Evolutionary conservation across 2,329 filamentous ascomycete species (phyloP).

Genomic region (Pseudopithomyces maydicus): DNA sequence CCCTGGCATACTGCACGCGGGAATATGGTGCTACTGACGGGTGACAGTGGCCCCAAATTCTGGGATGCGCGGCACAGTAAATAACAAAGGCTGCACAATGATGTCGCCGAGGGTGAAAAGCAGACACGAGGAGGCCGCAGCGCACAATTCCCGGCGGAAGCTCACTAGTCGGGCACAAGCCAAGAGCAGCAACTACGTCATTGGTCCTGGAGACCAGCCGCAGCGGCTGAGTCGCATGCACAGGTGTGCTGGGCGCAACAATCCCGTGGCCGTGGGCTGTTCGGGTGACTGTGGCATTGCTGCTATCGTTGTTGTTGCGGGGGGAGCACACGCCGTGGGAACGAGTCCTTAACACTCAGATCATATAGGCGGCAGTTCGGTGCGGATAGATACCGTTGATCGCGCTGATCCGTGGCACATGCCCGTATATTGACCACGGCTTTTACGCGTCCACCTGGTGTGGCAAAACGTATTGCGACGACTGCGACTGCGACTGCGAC

Average conservation of each 20-base stretch:
- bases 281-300: neutral
- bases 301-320: neutral
- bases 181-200: constrained; percentile 26
- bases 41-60: constrained; percentile 1
- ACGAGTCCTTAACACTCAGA: constrained; percentile 4
- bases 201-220: constrained; percentile 13
- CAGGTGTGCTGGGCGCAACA: neutral
- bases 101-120: constrained; percentile 15
- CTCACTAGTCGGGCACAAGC: neutral
- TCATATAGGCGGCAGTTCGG: constrained; percentile 6
- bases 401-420: constrained; percentile 17
- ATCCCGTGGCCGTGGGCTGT: neutral
- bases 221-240: neutral
- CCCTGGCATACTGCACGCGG: neutral
- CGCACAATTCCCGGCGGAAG: neutral
- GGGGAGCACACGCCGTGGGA: neutral
- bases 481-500: neutral
- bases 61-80: neutral
- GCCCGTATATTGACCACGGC: neutral
- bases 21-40: neutral
- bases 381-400: constrained; percentile 14
- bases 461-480: constrained; percentile 20
- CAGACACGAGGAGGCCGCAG: neutral
- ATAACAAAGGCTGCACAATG: constrained; percentile 15
- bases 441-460: constrained; percentile 7